phyloP scores from a whole-genome alignment of 352 stramenopile genomes.

The Peronospora destructor region DNA sequence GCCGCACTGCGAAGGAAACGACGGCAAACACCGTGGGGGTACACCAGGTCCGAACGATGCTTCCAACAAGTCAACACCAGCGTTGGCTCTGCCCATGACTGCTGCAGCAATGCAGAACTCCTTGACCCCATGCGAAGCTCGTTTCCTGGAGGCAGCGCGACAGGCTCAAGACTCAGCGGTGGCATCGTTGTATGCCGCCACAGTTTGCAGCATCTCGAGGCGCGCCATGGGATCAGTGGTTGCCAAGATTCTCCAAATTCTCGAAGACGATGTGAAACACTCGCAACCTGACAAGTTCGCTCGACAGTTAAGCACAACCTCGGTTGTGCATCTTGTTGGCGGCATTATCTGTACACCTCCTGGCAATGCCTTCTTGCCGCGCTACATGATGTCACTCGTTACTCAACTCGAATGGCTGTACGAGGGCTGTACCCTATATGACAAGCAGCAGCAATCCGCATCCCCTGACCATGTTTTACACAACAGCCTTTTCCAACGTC shows the following conservation, averaged over 20 bases:
- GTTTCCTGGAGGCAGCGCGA: conserved; percentile 43
- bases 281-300: conserved; percentile 47
- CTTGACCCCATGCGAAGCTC: conserved; percentile 43
- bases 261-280: conserved; percentile 79
- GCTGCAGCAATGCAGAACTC: conserved; percentile 27
- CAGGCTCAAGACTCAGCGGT: conserved; percentile 62
- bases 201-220: conserved; percentile 72
- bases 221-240: conserved; percentile 78
- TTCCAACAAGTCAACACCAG: conserved; percentile 17
- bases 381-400: conserved; percentile 86
- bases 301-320: conserved; percentile 61
- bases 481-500: conserved; percentile 37
- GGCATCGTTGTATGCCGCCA: conserved; percentile 76
- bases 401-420: conserved; percentile 68
- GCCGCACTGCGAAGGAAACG: conserved; percentile 19
- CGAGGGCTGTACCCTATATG: conserved; percentile 49
- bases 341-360: conserved; percentile 68
- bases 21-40: conserved; percentile 20
- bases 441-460: conserved; percentile 24
- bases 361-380: conserved; percentile 63
- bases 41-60: conserved; percentile 23
- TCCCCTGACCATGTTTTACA: conserved; percentile 7
- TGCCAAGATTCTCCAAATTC: conserved; percentile 67
- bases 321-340: conserved; percentile 60
- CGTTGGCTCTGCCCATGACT: conserved; percentile 15